Base-by-base conservation (phyloP, 331 rosid species). In the Spiraea crenata region DNA sequence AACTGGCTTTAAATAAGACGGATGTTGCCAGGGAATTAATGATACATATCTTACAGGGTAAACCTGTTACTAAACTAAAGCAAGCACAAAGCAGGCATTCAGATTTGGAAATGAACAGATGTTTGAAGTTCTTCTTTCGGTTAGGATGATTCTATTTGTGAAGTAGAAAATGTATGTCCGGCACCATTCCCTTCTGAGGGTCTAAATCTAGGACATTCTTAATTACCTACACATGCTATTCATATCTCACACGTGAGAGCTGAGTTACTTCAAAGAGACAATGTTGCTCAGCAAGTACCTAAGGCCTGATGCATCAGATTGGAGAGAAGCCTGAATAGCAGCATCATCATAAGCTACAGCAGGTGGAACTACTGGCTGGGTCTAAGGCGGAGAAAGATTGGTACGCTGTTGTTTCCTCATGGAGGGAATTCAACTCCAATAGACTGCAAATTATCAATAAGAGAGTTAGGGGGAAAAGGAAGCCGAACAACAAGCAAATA, bases 351-450 rank as follows among this genome's bases (percentile, higher is more conserved):
- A 89, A 14, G 64, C 83, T 47, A 70, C 41, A 57, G 65, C 81
- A 63, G 89, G 75, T 47, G 83, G 61, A 85, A 78, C 60, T 52
- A 85, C 73, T 52, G 90, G 92, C 83, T 87, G 95, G 63, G 97
- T 91, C 80, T 85, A 96, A 37, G 96, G 97, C 67, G 11, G 19
- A 5, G 7, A 91, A 77, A 93, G 65, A 93, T 79, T 45, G 97
- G 95, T 46, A 89, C 99, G 20, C 92, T 84, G 76, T 82, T 83
- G 70, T 85, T 93, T 40, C 70, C 90, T 72, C 83, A 85, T 54
- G 97, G 99, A 19, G 97, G 99, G 81, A 93, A 93, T 55, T 87
- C 97, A 83, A 93, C 88, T 83, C 99, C 99, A 65, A 85, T 85
- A 79, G 92, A 59, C 99, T 93, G 84, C 54, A 42, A 76, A 47